phyloP scores from a whole-genome alignment of 805 yeast genomes.

The Phaffomyces antillensis region DNA sequence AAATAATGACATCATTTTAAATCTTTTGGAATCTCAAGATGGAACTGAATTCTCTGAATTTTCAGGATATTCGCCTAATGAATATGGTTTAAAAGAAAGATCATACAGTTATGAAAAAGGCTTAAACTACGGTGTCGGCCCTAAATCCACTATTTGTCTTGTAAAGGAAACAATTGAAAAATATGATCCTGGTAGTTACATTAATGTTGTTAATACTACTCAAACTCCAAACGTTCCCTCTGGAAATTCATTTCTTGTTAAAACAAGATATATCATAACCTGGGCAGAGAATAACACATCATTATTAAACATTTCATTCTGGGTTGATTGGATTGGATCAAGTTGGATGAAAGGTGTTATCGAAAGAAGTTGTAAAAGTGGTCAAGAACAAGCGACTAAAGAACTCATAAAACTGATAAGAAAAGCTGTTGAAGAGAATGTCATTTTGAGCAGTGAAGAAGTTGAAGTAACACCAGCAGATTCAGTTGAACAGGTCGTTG shows the following conservation, averaged over 20 bases:
- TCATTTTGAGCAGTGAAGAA: slow-evolving; percentile 10
- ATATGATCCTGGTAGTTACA: slow-evolving; percentile 44
- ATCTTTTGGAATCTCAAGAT: slow-evolving; percentile 34
- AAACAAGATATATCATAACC: slow-evolving; percentile 61
- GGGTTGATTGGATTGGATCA: slow-evolving; percentile 82
- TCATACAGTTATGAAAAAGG: slow-evolving; percentile 65
- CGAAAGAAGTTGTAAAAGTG: slow-evolving; percentile 76
- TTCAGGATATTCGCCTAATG: slow-evolving; percentile 27
- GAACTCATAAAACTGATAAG: slow-evolving; percentile 30
- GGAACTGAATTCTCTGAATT: slow-evolving; percentile 31
- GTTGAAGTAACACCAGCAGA: slow-evolving; percentile 1
- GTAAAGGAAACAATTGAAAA: slow-evolving; percentile 53
- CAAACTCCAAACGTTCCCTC: slow-evolving; percentile 93
- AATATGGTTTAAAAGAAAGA: slow-evolving; percentile 39
- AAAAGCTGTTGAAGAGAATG: slow-evolving; percentile 20
- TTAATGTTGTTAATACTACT: slow-evolving; percentile 56
- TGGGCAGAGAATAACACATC: slow-evolving; percentile 71
- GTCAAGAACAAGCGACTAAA: slow-evolving; percentile 62
- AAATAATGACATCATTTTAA: slow-evolving; percentile 34
- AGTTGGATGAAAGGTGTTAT: slow-evolving; percentile 90
- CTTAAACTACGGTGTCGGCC: slow-evolving; percentile 79
- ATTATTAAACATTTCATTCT: slow-evolving; percentile 54
- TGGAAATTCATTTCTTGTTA: slow-evolving; percentile 73
- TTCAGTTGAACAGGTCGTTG: neutral
- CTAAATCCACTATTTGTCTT: slow-evolving; percentile 79